Evolutionary conservation across 225 moss, liverwort and hornwort species (phyloP).

Genomic region (Rhytidiadelphus loreus): DNA sequence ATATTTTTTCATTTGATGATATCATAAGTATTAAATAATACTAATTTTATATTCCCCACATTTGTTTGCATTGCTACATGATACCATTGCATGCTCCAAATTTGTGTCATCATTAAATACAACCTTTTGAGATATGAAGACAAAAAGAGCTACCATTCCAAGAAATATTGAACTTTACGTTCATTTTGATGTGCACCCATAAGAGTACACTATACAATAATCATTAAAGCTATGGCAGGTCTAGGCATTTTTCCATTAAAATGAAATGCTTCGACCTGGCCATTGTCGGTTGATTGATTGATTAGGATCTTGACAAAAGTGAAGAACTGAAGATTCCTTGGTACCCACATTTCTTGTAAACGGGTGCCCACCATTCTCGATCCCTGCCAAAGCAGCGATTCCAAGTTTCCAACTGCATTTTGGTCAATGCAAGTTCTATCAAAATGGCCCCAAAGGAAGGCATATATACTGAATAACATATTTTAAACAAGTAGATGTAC

Average conservation of each 20-base stretch:
- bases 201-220: not conserved
- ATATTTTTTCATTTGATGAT: not conserved
- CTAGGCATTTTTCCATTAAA: not conserved
- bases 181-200: not conserved
- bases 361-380: not conserved
- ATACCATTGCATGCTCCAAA: not conserved
- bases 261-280: not conserved
- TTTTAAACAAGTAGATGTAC: not conserved
- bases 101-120: not conserved
- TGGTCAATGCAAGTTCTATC: not conserved
- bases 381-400: not conserved
- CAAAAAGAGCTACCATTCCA: not conserved
- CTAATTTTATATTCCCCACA: not conserved
- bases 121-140: not conserved
- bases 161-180: not conserved
- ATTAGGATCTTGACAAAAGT: not conserved
- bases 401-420: not conserved
- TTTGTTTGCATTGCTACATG: not conserved
- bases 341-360: not conserved
- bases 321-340: not conserved
- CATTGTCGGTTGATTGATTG: not conserved
- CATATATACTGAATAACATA: not conserved
- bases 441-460: not conserved
- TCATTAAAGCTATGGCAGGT: not conserved
- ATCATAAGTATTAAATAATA: not conserved